Percentiles rank a stretch among this genome's conserved stretches.
These are phyloP conservation scores for Lyophyllum atratum DNA, from an alignment of 768 basidiomycete genomes.

Conservation along the genomic window DNA sequence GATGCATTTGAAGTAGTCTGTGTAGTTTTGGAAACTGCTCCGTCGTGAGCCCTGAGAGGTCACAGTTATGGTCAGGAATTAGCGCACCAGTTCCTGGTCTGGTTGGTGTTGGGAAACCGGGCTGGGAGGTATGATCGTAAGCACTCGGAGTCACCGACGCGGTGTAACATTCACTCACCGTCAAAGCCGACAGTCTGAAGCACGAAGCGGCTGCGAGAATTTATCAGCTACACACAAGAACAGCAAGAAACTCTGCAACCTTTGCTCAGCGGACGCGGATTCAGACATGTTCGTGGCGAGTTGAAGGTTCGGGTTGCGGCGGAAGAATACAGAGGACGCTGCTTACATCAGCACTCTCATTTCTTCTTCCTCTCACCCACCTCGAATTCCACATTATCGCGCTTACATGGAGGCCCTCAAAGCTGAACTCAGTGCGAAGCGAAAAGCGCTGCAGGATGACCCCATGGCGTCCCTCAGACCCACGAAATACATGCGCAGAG, in stretches of 20 bases:
- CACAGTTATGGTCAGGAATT: background rate
- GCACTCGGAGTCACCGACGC: background rate
- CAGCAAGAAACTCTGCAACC: conserved; percentile 9
- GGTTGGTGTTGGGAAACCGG: conserved; percentile 89
- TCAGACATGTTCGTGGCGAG: conserved; percentile 59
- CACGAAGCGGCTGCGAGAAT: conserved; percentile 67
- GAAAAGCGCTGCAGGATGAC: conserved; percentile 68
- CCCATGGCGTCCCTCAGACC: conserved; percentile 43
- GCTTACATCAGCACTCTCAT: conserved; percentile 39
- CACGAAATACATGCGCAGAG: conserved; percentile 87
- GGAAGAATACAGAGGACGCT: conserved; percentile 27
- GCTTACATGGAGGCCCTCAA: conserved; percentile 84
- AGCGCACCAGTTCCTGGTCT: conserved; percentile 87
- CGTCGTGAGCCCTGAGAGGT: conserved; percentile 1
- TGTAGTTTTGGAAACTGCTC: conserved; percentile 91
- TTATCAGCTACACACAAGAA: conserved; percentile 13
- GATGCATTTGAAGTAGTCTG: conserved; percentile 98
- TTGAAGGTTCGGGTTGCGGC: conserved; percentile 40
- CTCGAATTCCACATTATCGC: background rate
- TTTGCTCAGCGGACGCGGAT: conserved; percentile 44
- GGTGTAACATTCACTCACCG: conserved; percentile 43
- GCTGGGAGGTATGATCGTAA: conserved; percentile 44
- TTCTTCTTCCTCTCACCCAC: conserved; percentile 10
- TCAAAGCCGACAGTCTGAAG: conserved; percentile 97
- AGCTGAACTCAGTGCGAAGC: conserved; percentile 85